These are phyloP conservation scores for Silene conica DNA, from an alignment of 148 eudicot species.

Conservation along the genomic window DNA sequence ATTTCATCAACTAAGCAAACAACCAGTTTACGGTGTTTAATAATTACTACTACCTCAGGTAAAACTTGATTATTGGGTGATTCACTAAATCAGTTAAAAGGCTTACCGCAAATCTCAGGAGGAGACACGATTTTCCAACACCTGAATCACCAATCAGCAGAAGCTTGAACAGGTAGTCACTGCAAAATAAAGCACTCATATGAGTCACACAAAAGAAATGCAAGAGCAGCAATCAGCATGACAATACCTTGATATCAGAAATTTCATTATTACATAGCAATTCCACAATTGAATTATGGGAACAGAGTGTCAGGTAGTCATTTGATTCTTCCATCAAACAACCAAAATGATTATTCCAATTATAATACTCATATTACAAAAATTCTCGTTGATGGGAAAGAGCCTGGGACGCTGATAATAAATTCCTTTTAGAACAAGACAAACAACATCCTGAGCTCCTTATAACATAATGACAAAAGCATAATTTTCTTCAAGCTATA, in stretches of 20 bases:
- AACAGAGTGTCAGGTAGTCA: no score
- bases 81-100: not conserved
- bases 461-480: not conserved
- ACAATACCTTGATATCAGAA: not conserved
- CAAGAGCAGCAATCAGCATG: not conserved
- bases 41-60: not conserved
- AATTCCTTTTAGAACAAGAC: not conserved
- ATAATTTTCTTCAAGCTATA: not conserved
- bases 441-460: not conserved
- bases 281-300: no score
- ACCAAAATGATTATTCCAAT: no score
- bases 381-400: no score
- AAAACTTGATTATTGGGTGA: not conserved
- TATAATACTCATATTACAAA: no score
- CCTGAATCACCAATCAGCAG: conserved; percentile 42
- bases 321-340: no score
- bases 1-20: not conserved
- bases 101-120: conserved; percentile 37
- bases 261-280: no score
- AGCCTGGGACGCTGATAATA: not conserved
- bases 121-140: conserved; percentile 38
- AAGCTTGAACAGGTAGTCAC: conserved; percentile 39
- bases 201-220: conserved; percentile 7
- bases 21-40: not conserved
- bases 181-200: conserved; percentile 19